These are phyloP conservation scores for Volutella citrinella DNA, from an alignment of 2,329 filamentous ascomycete genomes.

Conservation along the genomic window DNA sequence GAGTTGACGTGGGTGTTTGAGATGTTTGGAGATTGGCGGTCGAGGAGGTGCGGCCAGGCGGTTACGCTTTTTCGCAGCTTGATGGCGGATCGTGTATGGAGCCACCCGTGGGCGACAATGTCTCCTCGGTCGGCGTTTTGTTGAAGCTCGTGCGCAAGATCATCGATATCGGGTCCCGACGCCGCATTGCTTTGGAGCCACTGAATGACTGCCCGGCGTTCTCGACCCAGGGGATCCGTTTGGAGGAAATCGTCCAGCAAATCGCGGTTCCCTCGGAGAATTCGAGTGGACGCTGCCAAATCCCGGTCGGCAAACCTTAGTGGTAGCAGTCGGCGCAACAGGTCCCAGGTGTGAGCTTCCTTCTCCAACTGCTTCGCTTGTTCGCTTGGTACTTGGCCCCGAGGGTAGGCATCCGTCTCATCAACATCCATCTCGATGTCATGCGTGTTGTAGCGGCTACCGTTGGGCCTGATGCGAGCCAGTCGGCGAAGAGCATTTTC, in stretches of 20 bases:
- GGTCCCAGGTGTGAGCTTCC: conserved; percentile 88
- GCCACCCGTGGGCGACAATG: conserved; percentile 83
- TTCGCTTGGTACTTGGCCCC: conserved; percentile 36
- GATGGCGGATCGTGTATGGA: conserved; percentile 85
- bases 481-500: conserved; percentile 44
- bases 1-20: conserved; percentile 55
- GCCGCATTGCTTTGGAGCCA: conserved; percentile 82
- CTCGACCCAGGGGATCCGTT: conserved; percentile 68
- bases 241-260: conserved; percentile 71
- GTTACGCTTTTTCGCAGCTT: conserved; percentile 84
- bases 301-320: conserved; percentile 54
- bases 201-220: conserved; percentile 76
- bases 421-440: conserved; percentile 57
- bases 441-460: conserved; percentile 28
- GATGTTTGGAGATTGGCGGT: conserved; percentile 57
- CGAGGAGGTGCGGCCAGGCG: conserved; percentile 62
- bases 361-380: conserved; percentile 61
- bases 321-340: conserved; percentile 72
- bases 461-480: conserved; percentile 28
- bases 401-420: no score
- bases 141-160: conserved; percentile 73
- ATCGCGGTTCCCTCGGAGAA: conserved; percentile 19
- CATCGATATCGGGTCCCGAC: conserved; percentile 68
- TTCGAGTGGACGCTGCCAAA: conserved; percentile 16
- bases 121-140: conserved; percentile 74